phyloP scores from a whole-genome alignment of 164 flowering plant genomes.

The Kingdonia uniflora region DNA sequence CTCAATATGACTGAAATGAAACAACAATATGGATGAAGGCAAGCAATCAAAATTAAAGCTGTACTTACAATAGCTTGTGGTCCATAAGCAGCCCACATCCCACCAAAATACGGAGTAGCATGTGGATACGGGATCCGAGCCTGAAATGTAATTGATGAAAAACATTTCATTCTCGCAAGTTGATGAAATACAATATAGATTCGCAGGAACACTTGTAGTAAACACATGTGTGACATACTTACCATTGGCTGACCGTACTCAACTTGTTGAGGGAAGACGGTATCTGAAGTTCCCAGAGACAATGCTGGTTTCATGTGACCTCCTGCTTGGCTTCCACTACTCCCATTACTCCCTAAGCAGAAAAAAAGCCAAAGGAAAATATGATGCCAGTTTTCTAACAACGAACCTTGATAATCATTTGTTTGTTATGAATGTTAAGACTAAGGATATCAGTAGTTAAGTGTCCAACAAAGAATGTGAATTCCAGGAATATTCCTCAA shows the following conservation, averaged over 20 bases:
- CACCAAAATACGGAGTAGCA: slow-evolving; percentile 42
- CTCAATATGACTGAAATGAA: too few relatives aligned
- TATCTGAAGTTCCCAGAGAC: slow-evolving; percentile 32
- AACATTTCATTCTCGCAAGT: slow-evolving; percentile 4
- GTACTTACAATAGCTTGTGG: slow-evolving; percentile 49
- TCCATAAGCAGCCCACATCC: slow-evolving; percentile 41
- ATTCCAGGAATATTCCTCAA: too few relatives aligned
- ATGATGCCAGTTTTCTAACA: neutral
- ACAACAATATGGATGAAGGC: too few relatives aligned
- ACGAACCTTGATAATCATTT: too few relatives aligned
- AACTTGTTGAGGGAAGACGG: slow-evolving; percentile 25
- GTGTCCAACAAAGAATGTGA: too few relatives aligned
- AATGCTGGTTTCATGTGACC: slow-evolving; percentile 29
- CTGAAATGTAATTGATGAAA: slow-evolving; percentile 23
- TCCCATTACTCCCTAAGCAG: slow-evolving; percentile 21
- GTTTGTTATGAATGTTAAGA: too few relatives aligned
- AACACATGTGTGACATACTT: slow-evolving; percentile 10
- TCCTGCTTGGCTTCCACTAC: slow-evolving; percentile 22
- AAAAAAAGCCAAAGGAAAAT: neutral
- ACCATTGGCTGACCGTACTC: slow-evolving; percentile 38
- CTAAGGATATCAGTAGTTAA: too few relatives aligned
- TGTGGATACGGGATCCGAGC: slow-evolving; percentile 33
- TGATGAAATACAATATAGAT: too few relatives aligned
- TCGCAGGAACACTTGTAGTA: too few relatives aligned
- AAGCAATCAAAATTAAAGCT: too few relatives aligned